Base-by-base conservation (phyloP, 148 eudicot species). In the Drosera capensis region DNA sequence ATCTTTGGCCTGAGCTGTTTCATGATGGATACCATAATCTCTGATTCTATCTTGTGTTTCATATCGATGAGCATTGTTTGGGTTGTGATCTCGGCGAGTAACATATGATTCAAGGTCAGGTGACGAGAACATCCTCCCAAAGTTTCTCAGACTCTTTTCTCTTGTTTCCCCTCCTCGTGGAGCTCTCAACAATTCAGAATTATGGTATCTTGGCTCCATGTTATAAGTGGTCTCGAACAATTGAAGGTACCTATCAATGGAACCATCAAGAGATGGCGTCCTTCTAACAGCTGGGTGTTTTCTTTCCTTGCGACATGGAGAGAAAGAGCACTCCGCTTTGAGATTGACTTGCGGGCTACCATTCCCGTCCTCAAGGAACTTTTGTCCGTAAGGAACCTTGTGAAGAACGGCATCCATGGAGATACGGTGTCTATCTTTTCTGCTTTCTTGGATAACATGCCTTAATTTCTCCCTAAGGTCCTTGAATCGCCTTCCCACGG, bases 361-460 rank as follows among this genome's bases (percentile, higher is more conserved):
- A 18, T 41, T 55, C 1, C 8, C 49, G 9, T 52, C 66, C 25
- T 74, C 68, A 0, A 68, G 51, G 19, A 50, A 51, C n/a, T 59
- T 75, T 11, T 49, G 58, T 6, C 87, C 95, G 45, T 67, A 71
- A 24, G 94, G 95, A 40, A 90, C 60, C 57, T 75, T 90, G 43
- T 88, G 87, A 57, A 78, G 67, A 17, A 78, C 59, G 0, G 84
- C 92, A 64, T 90, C 95, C 93, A 73, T 71, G 6, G 84, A 55
- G 35, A 80, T 78, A 34, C 80, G 67, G 14, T 57, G 71, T 39
- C 69, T 73, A 49, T 90, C 97, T 49, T 75, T 75, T 46, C 61
- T 77, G 40, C 77, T 71, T 51, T 88, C 95, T 41, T 55, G 62
- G 20, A 84, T 72, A n/a, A 72, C 73, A 44, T 66, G 72, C 25